Conservation (phyloP, 2,329 filamentous ascomycete species). For the Microdochium nivale region DNA sequence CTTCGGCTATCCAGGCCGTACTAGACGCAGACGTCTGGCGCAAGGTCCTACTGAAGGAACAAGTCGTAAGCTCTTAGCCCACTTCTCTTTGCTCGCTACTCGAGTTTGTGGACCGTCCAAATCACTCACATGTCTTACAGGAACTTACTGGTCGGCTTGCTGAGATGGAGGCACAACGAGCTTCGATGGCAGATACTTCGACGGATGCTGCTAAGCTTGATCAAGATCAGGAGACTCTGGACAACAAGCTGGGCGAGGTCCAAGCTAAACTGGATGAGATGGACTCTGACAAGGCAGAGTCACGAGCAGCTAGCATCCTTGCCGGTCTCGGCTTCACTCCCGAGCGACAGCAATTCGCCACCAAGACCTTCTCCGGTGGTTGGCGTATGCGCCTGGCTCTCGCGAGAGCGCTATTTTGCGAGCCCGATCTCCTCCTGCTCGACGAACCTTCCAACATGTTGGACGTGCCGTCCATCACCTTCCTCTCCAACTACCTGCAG, state of each 20-base stretch:
- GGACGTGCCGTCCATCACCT: conserved; percentile 99
- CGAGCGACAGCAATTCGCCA: conserved; percentile 85
- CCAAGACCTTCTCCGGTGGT: conserved; percentile 98
- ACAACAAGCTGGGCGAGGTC: conserved; percentile 84
- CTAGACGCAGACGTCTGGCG: conserved; percentile 97
- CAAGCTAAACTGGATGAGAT: conserved; percentile 91
- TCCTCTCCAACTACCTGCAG: conserved; percentile 92
- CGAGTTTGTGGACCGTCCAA: not conserved
- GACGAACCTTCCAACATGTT: conserved; percentile 99
- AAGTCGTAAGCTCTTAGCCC: conserved; percentile 51
- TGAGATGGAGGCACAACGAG: conserved; percentile 68
- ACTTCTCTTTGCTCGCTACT: not conserved
- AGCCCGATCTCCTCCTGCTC: conserved; percentile 88
- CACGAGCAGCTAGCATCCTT: conserved; percentile 88
- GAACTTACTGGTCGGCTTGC: conserved; percentile 72
- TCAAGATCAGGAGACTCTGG: conserved; percentile 78
- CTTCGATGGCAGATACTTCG: conserved; percentile 82
- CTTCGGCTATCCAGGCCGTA: conserved; percentile 86
- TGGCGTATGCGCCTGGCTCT: conserved; percentile 98
- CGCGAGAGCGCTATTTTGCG: conserved; percentile 92
- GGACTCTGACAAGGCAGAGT: conserved; percentile 98
- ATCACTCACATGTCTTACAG: conserved; percentile 27
- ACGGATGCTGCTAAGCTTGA: conserved; percentile 80
- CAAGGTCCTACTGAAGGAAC: conserved; percentile 85
- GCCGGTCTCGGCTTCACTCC: conserved; percentile 94